Evolutionary conservation across 1,284 basidiomycete species (phyloP).

Genomic region (Cryptococcus sp.): DNA sequence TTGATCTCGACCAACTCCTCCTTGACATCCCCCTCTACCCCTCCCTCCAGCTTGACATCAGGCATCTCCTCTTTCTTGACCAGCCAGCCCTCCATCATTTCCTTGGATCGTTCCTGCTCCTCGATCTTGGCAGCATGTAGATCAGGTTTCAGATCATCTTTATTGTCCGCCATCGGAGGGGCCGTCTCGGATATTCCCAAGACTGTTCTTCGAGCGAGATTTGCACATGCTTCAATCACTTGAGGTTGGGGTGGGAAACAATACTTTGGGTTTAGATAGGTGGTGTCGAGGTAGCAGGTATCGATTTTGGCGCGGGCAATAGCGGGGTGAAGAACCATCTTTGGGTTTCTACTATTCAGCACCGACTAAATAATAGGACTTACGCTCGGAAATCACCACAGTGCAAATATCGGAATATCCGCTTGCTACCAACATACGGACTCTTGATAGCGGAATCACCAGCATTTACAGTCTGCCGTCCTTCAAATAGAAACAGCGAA

Average conservation of each 20-base stretch:
- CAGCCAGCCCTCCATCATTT: constrained; percentile 51
- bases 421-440: constrained; percentile 62
- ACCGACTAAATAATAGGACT: no score
- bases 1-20: constrained; percentile 29
- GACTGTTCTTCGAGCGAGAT: constrained; percentile 64
- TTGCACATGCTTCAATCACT: constrained; percentile 87
- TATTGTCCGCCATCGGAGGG: constrained; percentile 39
- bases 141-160: constrained; percentile 32
- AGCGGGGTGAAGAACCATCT: constrained; percentile 74
- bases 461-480: constrained; percentile 78
- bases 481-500: constrained; percentile 89
- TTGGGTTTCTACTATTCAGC: constrained; percentile 56
- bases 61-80: constrained; percentile 41
- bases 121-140: constrained; percentile 19
- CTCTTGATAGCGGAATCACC: constrained; percentile 73
- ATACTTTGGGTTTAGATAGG: constrained; percentile 90
- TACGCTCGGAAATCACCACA: constrained; percentile 90
- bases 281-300: constrained; percentile 90
- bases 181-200: constrained; percentile 29
- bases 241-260: constrained; percentile 91
- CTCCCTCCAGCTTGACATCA: constrained; percentile 9
- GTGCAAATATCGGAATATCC: constrained; percentile 82
- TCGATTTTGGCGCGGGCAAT: constrained; percentile 76
- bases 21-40: constrained; percentile 25
- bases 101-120: constrained; percentile 29